phyloP scores from a whole-genome alignment of 805 yeast species.

The Lipomyces sp. region DNA sequence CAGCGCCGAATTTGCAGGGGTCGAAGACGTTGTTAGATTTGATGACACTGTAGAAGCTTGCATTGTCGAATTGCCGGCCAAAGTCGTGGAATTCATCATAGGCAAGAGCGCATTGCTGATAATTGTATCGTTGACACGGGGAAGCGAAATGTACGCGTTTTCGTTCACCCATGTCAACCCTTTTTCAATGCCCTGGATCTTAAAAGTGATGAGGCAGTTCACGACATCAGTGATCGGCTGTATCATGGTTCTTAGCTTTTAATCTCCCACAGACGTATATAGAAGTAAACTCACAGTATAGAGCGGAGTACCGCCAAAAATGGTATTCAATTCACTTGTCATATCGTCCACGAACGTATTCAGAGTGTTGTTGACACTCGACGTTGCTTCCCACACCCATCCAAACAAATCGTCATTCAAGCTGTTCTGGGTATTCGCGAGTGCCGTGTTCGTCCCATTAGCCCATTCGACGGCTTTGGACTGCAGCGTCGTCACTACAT shows the following conservation, averaged over 20 bases:
- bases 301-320: slow-evolving; percentile 72
- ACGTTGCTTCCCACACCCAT: slow-evolving; percentile 63
- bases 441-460: slow-evolving; percentile 58
- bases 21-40: background rate
- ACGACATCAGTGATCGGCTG: slow-evolving; percentile 58
- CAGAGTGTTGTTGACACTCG: slow-evolving; percentile 64
- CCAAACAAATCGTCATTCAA: slow-evolving; percentile 72
- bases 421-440: slow-evolving; percentile 53
- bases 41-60: slow-evolving; percentile 3
- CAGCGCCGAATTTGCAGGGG: background rate
- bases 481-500: slow-evolving; percentile 46
- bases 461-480: slow-evolving; percentile 52
- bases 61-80: background rate
- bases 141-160: slow-evolving; percentile 63
- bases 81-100: slow-evolving; percentile 1
- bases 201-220: slow-evolving; percentile 78
- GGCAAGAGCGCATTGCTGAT: slow-evolving; percentile 3
- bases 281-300: slow-evolving; percentile 44
- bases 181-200: slow-evolving; percentile 63
- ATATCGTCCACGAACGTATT: slow-evolving; percentile 60
- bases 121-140: slow-evolving; percentile 51
- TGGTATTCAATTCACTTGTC: slow-evolving; percentile 59
- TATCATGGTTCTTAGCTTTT: slow-evolving; percentile 52
- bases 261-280: background rate
- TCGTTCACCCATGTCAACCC: slow-evolving; percentile 82